Conservation (phyloP, 768 basidiomycete genomes). For the Tylopilus rubrobrunneus region DNA sequence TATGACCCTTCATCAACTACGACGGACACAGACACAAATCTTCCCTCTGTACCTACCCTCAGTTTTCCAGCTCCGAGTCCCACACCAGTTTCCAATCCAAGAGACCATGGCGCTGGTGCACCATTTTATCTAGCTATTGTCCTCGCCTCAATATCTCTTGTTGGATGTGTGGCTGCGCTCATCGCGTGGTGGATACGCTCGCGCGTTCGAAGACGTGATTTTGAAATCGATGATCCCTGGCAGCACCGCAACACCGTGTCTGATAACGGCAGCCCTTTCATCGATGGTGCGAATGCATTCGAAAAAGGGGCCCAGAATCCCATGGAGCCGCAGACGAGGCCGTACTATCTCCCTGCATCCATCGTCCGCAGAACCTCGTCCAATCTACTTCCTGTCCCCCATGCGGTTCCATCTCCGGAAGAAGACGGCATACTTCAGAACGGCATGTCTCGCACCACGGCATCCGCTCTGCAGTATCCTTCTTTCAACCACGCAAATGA, state of each 20-base stretch:
- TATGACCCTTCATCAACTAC: conserved; percentile 1
- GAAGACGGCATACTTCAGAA: conserved; percentile 7
- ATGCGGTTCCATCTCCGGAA: conserved; percentile 6
- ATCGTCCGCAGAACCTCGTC: conserved; percentile 17
- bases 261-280: not conserved
- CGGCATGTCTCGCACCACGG: not conserved
- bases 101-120: conserved; percentile 26
- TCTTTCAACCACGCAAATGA: not conserved
- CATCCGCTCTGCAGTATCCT: not conserved
- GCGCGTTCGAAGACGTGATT: conserved; percentile 34
- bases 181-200: conserved; percentile 47
- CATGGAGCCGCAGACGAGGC: conserved; percentile 17
- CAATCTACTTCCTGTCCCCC: conserved; percentile 18
- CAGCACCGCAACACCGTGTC: conserved; percentile 29
- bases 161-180: conserved; percentile 45
- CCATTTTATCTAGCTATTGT: conserved; percentile 50
- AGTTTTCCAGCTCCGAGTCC: conserved; percentile 22
- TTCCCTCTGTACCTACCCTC: conserved; percentile 23
- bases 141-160: conserved; percentile 43
- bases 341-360: conserved; percentile 24
- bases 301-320: not conserved
- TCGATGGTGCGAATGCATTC: not conserved
- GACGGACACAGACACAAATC: conserved; percentile 17
- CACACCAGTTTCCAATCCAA: conserved; percentile 17
- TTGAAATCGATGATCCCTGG: conserved; percentile 30